Percentiles rank a stretch among this genome's conserved stretches.
Conservation (phyloP, 768 basidiomycete genomes). For the Podaxis sp. region DNA sequence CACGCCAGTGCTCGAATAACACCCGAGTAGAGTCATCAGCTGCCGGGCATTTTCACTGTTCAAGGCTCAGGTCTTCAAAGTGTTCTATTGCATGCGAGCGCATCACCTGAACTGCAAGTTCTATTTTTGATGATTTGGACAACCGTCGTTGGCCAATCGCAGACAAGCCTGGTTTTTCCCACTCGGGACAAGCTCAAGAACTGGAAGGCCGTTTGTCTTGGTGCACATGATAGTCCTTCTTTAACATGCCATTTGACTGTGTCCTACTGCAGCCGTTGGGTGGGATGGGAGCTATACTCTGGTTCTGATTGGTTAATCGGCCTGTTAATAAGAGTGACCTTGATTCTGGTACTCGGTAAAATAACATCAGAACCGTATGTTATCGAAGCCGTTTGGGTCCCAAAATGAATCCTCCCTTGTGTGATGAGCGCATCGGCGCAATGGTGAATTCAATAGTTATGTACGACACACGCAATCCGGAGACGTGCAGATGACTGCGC, state of each 20-base stretch:
- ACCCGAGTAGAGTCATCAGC: constrained; percentile 1
- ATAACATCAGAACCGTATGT: not conserved
- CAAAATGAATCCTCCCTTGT: not conserved
- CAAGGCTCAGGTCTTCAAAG: not conserved
- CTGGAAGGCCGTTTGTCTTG: not conserved
- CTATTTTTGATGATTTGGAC: not conserved
- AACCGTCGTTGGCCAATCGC: not conserved
- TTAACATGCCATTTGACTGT: not conserved
- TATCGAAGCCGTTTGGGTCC: not conserved
- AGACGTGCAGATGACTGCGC: not conserved
- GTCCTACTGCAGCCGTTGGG: constrained; percentile 1
- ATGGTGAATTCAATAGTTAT: not conserved
- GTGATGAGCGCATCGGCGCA: not conserved
- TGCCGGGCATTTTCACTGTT: not conserved
- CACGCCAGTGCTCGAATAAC: not conserved
- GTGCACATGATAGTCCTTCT: not conserved
- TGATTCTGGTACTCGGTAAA: not conserved
- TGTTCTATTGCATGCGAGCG: not conserved
- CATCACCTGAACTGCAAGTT: constrained; percentile 1
- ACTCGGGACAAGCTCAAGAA: not conserved
- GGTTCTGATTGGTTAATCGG: not conserved
- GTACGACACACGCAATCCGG: not conserved
- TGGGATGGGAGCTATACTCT: not conserved
- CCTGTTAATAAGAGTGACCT: not conserved
- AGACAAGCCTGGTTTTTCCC: not conserved